phyloP scores from a whole-genome alignment of 2,329 filamentous ascomycete genomes.

The Raffaelea albimanens region DNA sequence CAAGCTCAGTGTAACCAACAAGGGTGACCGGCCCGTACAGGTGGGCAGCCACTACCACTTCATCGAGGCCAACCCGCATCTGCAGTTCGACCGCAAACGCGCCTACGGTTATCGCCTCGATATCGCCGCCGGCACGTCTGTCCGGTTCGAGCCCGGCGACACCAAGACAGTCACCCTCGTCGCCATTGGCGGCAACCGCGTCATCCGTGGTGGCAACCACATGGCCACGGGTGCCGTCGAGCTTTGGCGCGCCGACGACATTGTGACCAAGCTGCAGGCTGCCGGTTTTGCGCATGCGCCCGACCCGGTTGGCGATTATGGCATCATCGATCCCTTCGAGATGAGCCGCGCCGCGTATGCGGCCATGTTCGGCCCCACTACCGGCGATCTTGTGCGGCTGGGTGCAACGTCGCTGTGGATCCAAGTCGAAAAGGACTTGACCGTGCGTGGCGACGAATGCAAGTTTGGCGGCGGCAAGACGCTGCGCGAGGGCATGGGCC shows the following conservation, averaged over 20 bases:
- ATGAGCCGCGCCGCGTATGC: conserved; percentile 75
- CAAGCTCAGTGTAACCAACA: conserved; percentile 68
- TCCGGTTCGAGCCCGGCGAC: conserved; percentile 91
- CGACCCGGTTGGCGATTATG: conserved; percentile 41
- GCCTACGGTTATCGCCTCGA: conserved; percentile 83
- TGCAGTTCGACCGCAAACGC: conserved; percentile 76
- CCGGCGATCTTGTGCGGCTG: conserved; percentile 73
- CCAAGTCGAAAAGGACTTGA: conserved; percentile 77
- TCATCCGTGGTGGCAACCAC: conserved; percentile 77
- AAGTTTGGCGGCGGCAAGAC: conserved; percentile 94
- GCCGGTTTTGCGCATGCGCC: conserved; percentile 72
- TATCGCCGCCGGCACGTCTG: conserved; percentile 82
- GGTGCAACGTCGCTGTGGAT: conserved; percentile 85
- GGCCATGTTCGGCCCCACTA: conserved; percentile 88
- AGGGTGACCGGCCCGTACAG: conserved; percentile 83
- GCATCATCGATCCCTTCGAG: conserved; percentile 51
- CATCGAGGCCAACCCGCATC: conserved; percentile 82
- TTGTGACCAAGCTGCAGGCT: conserved; percentile 56
- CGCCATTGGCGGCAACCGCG: conserved; percentile 70
- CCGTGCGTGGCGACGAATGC: conserved; percentile 84
- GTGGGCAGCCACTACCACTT: conserved; percentile 95
- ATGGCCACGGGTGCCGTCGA: conserved; percentile 68
- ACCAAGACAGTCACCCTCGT: conserved; percentile 83
- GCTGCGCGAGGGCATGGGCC: conserved; percentile 89
- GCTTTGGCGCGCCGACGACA: conserved; percentile 49